Conservation (phyloP, 139 green algal species). For the Auxenochlorella protothecoides region DNA sequence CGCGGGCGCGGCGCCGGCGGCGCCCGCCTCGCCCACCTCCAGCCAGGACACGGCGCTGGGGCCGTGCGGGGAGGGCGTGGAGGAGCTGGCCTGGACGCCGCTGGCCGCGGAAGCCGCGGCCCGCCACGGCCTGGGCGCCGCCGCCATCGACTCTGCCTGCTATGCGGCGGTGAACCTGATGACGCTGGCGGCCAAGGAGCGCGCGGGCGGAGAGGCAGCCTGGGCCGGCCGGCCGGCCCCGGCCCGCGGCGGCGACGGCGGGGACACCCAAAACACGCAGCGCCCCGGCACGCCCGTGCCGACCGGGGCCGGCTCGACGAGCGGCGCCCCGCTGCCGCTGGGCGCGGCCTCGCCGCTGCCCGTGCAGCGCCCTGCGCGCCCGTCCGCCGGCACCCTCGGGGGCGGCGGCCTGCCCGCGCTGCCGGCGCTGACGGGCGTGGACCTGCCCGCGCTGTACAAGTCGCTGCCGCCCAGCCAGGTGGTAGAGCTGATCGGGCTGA, state of each 20-base stretch:
- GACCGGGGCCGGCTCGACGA: background rate
- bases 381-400: slow-evolving; percentile 3
- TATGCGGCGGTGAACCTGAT: slow-evolving; percentile 50
- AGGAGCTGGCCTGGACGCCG: slow-evolving; percentile 41
- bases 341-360: background rate
- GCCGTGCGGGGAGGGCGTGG: slow-evolving; percentile 34
- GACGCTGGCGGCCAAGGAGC: slow-evolving; percentile 27
- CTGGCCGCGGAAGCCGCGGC: slow-evolving; percentile 1
- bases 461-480: slow-evolving; percentile 23
- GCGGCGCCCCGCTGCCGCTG: background rate
- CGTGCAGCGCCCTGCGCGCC: background rate
- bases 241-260: background rate
- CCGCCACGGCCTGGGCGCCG: background rate
- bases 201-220: slow-evolving; percentile 2
- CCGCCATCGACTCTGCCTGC: slow-evolving; percentile 22
- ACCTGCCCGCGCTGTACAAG: slow-evolving; percentile 8
- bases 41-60: background rate
- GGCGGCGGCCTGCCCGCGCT: background rate
- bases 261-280: background rate
- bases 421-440: slow-evolving; percentile 1
- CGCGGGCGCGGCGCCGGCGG: background rate
- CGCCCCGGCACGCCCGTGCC: background rate
- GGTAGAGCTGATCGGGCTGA: slow-evolving; percentile 19
- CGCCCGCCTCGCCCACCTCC: background rate
- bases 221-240: background rate